These are phyloP conservation scores for Psidium guajava DNA, from an alignment of 345 rosid genomes.

Conservation along the genomic window DNA sequence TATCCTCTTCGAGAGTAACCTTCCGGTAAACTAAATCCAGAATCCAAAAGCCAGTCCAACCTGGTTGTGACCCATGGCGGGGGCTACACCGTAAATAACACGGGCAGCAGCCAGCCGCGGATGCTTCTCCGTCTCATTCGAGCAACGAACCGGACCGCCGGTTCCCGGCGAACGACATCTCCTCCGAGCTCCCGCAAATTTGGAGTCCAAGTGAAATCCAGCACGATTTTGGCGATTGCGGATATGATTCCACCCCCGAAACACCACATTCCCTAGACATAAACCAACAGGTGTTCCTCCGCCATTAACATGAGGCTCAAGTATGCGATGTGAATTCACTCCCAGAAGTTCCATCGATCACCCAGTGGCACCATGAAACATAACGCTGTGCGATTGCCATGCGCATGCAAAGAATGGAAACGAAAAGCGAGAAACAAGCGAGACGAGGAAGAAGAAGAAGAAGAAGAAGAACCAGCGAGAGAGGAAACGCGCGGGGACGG, in stretches of 20 bases:
- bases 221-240: background rate
- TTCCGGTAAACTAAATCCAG: background rate
- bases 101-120: slow-evolving; percentile 35
- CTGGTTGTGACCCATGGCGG: slow-evolving; percentile 92
- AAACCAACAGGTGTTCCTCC: background rate
- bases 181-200: background rate
- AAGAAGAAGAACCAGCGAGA: background rate
- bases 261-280: background rate
- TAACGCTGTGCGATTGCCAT: background rate
- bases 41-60: slow-evolving; percentile 11
- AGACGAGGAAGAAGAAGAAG: background rate
- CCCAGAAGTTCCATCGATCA: background rate
- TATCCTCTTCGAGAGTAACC: background rate
- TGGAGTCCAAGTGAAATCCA: background rate
- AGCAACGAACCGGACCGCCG: slow-evolving; percentile 20
- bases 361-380: background rate
- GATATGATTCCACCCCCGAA: background rate
- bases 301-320: background rate
- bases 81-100: slow-evolving; percentile 60
- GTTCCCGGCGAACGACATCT: background rate
- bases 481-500: background rate
- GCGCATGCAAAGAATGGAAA: background rate
- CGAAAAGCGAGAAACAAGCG: background rate
- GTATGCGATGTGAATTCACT: too few relatives aligned
- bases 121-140: slow-evolving; percentile 14